A percentile compares a stretch with the other conserved stretches of the same genome.
phyloP scores from a whole-genome alignment of 2,329 filamentous ascomycete genomes.

The Fusarium solani-melongenae region DNA sequence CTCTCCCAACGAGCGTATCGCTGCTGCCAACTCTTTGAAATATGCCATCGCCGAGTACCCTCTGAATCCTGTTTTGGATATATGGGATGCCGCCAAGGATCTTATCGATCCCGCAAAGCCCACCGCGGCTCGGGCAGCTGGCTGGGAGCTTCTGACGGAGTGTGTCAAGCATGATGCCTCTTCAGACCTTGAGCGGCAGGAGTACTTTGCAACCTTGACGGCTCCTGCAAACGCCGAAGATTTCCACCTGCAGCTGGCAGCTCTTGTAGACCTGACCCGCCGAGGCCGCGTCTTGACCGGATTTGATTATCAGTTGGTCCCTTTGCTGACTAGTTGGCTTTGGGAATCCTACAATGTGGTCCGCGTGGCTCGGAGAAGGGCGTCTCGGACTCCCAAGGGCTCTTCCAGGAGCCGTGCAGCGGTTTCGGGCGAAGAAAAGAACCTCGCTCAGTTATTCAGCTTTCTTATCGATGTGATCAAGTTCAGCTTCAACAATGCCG shows the following conservation, averaged over 20 bases:
- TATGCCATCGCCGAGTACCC: slow-evolving; percentile 68
- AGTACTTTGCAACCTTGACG: slow-evolving; percentile 73
- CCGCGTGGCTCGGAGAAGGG: slow-evolving; percentile 62
- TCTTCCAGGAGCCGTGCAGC: slow-evolving; percentile 51
- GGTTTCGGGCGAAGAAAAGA: slow-evolving; percentile 66
- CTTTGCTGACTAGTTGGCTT: slow-evolving; percentile 71
- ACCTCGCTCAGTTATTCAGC: slow-evolving; percentile 71
- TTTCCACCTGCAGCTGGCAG: slow-evolving; percentile 73
- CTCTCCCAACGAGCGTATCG: slow-evolving; percentile 62
- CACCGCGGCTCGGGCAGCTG: slow-evolving; percentile 65
- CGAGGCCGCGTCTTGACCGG: slow-evolving; percentile 71
- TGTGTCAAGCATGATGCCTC: slow-evolving; percentile 72
- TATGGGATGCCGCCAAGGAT: slow-evolving; percentile 75
- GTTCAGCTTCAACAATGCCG: slow-evolving; percentile 77
- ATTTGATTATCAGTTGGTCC: slow-evolving; percentile 75
- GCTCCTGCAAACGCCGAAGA: slow-evolving; percentile 68
- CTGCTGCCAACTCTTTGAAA: slow-evolving; percentile 68
- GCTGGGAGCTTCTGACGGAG: slow-evolving; percentile 73
- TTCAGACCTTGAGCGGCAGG: slow-evolving; percentile 73
- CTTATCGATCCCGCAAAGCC: slow-evolving; percentile 69
- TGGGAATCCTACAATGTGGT: slow-evolving; percentile 65
- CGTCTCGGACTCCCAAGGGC: slow-evolving; percentile 49
- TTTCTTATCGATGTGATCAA: slow-evolving; percentile 77
- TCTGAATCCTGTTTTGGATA: slow-evolving; percentile 67
- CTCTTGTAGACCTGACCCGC: slow-evolving; percentile 70